A percentile compares a stretch with the other conserved stretches of the same genome.
These are phyloP conservation scores for Syncephalastrum racemosum DNA, from an alignment of 371 early-diverging fungal genomes.

Conservation along the genomic window DNA sequence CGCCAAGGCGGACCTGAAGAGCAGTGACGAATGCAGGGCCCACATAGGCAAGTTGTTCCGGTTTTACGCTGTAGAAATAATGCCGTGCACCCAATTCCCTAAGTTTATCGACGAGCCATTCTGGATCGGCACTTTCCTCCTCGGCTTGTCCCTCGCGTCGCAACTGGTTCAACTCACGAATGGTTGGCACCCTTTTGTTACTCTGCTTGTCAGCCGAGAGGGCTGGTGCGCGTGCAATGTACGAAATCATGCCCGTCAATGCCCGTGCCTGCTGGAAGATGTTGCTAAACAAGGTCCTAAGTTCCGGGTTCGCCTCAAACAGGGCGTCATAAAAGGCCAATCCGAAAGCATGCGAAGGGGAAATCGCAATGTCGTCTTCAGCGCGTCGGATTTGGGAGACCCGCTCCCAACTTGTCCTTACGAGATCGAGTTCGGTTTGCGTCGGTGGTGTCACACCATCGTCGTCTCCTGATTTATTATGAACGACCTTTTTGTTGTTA, in stretches of 20 bases:
- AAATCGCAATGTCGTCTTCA: constrained; percentile 30
- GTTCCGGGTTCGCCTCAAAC: constrained; percentile 31
- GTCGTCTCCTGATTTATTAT: background rate
- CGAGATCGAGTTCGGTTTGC: constrained; percentile 33
- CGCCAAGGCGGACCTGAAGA: constrained; percentile 29
- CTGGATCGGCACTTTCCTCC: constrained; percentile 30
- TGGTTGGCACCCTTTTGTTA: constrained; percentile 10
- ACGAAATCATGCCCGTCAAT: constrained; percentile 45
- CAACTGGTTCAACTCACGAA: constrained; percentile 31
- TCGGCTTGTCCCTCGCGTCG: constrained; percentile 11
- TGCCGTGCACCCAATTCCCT: constrained; percentile 45
- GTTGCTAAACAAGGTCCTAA: constrained; percentile 27
- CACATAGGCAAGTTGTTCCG: constrained; percentile 30
- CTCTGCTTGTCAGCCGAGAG: constrained; percentile 15
- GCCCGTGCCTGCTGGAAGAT: constrained; percentile 46
- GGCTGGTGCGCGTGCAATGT: constrained; percentile 33
- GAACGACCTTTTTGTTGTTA: constrained; percentile 1
- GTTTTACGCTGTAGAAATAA: constrained; percentile 34
- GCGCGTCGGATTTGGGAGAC: constrained; percentile 32
- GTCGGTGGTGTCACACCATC: constrained; percentile 18
- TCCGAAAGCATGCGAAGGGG: constrained; percentile 45
- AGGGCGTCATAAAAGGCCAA: constrained; percentile 42
- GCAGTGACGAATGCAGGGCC: constrained; percentile 43
- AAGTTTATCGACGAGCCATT: constrained; percentile 21
- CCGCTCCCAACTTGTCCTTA: constrained; percentile 38